A percentile compares a stretch with the other conserved stretches of the same genome.
Conservation (phyloP, 164 flowering plant genomes). For the Tinospora cordifolia region DNA sequence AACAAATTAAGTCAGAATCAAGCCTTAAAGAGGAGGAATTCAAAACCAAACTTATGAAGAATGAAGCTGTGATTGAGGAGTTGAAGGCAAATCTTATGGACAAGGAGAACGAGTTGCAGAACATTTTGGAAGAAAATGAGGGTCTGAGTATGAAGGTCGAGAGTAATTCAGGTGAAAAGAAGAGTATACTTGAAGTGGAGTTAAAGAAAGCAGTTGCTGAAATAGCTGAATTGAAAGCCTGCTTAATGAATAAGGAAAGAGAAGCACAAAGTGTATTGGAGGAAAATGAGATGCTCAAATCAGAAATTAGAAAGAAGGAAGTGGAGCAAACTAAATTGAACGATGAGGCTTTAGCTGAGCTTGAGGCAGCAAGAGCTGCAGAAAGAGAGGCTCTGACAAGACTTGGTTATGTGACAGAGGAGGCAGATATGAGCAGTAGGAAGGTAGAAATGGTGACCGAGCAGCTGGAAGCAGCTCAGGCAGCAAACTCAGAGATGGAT, state of each 20-base stretch:
- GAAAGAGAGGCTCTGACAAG: conserved; percentile 57
- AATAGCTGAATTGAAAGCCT: conserved; percentile 41
- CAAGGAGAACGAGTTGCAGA: conserved; percentile 71
- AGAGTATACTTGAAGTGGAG: conserved; percentile 34
- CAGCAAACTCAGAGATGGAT: conserved; percentile 63
- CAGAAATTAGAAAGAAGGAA: conserved; percentile 37
- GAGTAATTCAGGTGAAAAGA: conserved; percentile 24
- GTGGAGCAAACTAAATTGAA: conserved; percentile 20
- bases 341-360: conserved; percentile 25
- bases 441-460: conserved; percentile 48
- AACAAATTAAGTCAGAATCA: conserved; percentile 33
- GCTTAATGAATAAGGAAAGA: conserved; percentile 64
- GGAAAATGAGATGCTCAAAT: conserved; percentile 61
- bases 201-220: conserved; percentile 29
- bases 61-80: conserved; percentile 42
- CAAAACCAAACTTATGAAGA: conserved; percentile 37
- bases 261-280: conserved; percentile 51
- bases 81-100: conserved; percentile 67
- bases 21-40: conserved; percentile 42
- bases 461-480: conserved; percentile 76
- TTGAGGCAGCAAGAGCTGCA: conserved; percentile 42
- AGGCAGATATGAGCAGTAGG: conserved; percentile 53
- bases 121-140: conserved; percentile 67
- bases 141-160: conserved; percentile 35
- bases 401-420: conserved; percentile 48